Conservation (phyloP, 805 yeast genomes). For the Naumovozyma castellii region DNA sequence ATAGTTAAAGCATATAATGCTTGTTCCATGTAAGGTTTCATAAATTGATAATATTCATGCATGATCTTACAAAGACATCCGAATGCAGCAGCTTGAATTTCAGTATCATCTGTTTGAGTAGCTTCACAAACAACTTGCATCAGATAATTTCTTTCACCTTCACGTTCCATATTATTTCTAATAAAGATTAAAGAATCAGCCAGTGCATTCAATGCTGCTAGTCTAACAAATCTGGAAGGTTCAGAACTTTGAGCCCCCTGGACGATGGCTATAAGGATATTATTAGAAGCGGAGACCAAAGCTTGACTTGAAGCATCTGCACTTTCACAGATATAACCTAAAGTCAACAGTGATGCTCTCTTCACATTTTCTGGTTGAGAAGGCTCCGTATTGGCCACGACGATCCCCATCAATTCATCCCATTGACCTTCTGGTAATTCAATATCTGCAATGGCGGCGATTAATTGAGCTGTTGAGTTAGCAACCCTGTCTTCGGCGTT, state of each 20-base stretch:
- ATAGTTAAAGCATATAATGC: slow-evolving; percentile 87
- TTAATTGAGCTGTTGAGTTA: slow-evolving; percentile 81
- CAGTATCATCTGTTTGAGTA: slow-evolving; percentile 77
- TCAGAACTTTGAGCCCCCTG: slow-evolving; percentile 90
- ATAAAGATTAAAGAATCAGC: slow-evolving; percentile 87
- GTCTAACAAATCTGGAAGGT: slow-evolving; percentile 62
- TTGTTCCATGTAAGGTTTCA: slow-evolving; percentile 95
- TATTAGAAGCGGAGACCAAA: slow-evolving; percentile 76
- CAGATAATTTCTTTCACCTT: slow-evolving; percentile 90
- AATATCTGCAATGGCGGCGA: slow-evolving; percentile 94
- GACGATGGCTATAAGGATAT: slow-evolving; percentile 87
- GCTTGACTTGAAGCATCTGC: slow-evolving; percentile 71
- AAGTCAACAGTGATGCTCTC: slow-evolving; percentile 76
- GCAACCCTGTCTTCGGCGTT: slow-evolving; percentile 68
- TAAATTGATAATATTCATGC: slow-evolving; percentile 77
- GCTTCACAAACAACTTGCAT: slow-evolving; percentile 99
- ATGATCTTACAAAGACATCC: slow-evolving; percentile 91
- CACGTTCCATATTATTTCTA: slow-evolving; percentile 77
- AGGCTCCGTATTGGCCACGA: slow-evolving; percentile 77
- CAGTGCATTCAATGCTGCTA: slow-evolving; percentile 86
- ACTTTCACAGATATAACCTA: slow-evolving; percentile 93
- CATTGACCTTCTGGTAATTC: slow-evolving; percentile 84
- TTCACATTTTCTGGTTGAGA: slow-evolving; percentile 73
- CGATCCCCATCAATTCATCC: slow-evolving; percentile 74
- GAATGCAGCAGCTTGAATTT: slow-evolving; percentile 87